These are phyloP conservation scores for Clavispora vitiphila DNA, from an alignment of 805 yeast genomes.

Conservation along the genomic window DNA sequence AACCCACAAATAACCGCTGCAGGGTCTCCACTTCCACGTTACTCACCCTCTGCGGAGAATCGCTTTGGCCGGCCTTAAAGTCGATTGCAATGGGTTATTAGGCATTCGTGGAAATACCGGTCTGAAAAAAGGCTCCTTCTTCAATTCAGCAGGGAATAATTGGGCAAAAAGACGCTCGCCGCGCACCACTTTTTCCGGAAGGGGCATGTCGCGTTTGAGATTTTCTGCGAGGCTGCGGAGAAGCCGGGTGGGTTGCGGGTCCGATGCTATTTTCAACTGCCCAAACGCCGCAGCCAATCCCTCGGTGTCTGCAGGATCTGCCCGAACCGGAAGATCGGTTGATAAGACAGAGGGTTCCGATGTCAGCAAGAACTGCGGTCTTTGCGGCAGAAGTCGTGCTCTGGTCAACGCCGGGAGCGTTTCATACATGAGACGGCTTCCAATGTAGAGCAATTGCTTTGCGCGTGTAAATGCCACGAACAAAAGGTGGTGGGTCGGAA, in stretches of 20 bases:
- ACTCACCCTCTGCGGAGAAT: neutral
- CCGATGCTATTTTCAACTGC: neutral
- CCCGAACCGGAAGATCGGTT: neutral
- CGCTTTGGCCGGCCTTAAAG: neutral
- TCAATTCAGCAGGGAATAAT: neutral
- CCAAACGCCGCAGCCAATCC: neutral
- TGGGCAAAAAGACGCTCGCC: neutral
- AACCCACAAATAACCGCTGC: no score
- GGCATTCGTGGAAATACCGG: no score
- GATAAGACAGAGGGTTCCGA: neutral
- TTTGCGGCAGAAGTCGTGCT: neutral
- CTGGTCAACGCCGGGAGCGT: neutral
- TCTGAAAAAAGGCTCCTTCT: no score
- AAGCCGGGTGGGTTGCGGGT: conserved; percentile 1
- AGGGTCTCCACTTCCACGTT: no score
- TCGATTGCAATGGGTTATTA: neutral
- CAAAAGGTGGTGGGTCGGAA: conserved; percentile 37
- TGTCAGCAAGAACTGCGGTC: neutral
- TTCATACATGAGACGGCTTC: conserved; percentile 6
- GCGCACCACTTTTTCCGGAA: conserved; percentile 1
- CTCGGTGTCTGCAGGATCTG: neutral
- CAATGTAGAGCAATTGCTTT: conserved; percentile 37
- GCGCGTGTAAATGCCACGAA: conserved; percentile 72
- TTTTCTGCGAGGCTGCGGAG: conserved; percentile 3
- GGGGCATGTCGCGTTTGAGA: conserved; percentile 4